Percentiles rank a stretch among this genome's conserved stretches.
These are phyloP conservation scores for Erythrophleum fordii DNA, from an alignment of 306 rosid species.

Conservation along the genomic window DNA sequence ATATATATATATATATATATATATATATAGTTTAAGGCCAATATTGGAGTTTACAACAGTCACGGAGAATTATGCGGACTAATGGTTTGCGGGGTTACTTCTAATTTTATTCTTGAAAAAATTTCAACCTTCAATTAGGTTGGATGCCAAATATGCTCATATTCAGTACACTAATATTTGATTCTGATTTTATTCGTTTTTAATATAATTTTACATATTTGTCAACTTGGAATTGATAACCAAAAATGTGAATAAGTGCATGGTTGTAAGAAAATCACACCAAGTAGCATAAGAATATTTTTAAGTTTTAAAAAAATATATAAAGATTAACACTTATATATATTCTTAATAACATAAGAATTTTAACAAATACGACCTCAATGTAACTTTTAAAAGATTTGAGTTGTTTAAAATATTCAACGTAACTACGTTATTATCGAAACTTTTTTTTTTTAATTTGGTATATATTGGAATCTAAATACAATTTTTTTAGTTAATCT, in stretches of 20 bases:
- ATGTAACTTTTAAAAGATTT: too few species aligned
- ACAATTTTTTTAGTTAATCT: too few species aligned
- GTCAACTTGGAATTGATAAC: neutral
- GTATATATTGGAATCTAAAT: too few species aligned
- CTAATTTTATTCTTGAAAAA: neutral
- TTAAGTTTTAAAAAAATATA: too few species aligned
- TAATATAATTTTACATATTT: neutral
- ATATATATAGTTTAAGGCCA: neutral
- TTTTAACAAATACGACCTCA: too few species aligned
- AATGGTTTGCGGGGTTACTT: too few species aligned
- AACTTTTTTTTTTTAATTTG: too few species aligned
- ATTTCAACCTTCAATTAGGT: conserved; percentile 12
- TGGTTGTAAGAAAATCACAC: neutral
- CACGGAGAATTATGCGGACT: neutral
- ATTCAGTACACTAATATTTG: neutral
- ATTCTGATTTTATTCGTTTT: neutral
- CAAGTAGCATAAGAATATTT: neutral
- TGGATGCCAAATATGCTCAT: conserved; percentile 6
- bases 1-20: neutral
- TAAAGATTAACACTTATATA: too few species aligned
- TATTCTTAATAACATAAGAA: too few species aligned
- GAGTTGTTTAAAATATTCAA: too few species aligned
- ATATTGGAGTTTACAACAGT: neutral
- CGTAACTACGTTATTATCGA: too few species aligned
- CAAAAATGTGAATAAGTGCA: neutral